Base-by-base conservation (phyloP, 2,329 filamentous ascomycete genomes). In the Trichophyton benhamiae region DNA sequence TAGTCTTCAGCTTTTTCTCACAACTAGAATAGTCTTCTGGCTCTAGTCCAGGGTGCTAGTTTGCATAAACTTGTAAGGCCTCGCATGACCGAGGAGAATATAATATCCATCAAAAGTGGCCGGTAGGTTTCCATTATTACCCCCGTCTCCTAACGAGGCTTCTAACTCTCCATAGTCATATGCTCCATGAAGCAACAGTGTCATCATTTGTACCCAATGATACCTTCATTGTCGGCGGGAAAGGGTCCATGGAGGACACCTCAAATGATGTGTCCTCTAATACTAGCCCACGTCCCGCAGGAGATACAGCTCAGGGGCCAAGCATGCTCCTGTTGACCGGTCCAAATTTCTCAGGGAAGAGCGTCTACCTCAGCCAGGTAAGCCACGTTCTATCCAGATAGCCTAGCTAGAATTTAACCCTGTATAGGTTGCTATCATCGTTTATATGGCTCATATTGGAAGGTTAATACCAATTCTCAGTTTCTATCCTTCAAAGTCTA, bases 311-410 rank as follows among this genome's bases (percentile, higher is more conserved):
- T n/a, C 62, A 67, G 8, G 70, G 70, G 2, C 84, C 88, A 11
- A 89, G 82, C 65, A 87, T 90, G 75, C 72, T 96, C 11, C 77
- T 96, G 4, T 74, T 99, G 68, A 97, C 94, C 0, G 94, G 94
- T 0, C 91, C 94, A 3, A 99, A 99, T 67, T 95, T 94, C 71
- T 97, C 94, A 0, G 94, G 94, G 0, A 99, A 99, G 73, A 97
- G 91, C 67, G 84, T 97, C 0, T 97, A 96, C 72, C 80, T 97
- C 70, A 99, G 95, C 72, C 92, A 99, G 72, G 73, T 71, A 62
- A 65, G 64, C 8, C 25, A 38, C 8, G 9, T 0, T 3, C 9
- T 38, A 3, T 3, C 11, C 9, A 13, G 9, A 38, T 38, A 38
- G 33, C 8, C 33, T 38, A 3, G 2, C 33, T 38, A 11, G 33